phyloP scores from a whole-genome alignment of 2,329 filamentous ascomycete species.

The Aspergillus caelatus region DNA sequence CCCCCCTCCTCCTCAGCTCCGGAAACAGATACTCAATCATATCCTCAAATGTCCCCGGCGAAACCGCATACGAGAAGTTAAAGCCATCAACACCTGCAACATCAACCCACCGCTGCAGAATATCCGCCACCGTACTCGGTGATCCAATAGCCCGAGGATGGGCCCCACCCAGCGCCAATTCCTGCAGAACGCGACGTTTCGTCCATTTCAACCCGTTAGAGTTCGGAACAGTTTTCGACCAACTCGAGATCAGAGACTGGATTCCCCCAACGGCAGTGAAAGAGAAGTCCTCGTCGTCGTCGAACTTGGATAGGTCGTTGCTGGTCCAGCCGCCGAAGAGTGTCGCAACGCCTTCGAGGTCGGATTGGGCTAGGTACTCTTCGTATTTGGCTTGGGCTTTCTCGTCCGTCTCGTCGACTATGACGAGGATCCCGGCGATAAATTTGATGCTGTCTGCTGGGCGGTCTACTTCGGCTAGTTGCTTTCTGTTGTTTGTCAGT shows the following conservation, averaged over 20 bases:
- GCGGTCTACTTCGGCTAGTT: constrained; percentile 32
- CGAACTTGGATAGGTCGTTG: constrained; percentile 38
- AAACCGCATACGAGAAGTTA: constrained; percentile 25
- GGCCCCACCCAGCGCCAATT: constrained; percentile 20
- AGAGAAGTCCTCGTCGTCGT: constrained; percentile 49
- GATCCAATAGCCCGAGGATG: constrained; percentile 10
- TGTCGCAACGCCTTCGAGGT: constrained; percentile 42
- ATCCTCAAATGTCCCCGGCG: constrained; percentile 30
- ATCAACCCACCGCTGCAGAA: constrained; percentile 29
- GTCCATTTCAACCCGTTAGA: constrained; percentile 39
- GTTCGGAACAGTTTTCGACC: constrained; percentile 45
- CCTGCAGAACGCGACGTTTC: constrained; percentile 28
- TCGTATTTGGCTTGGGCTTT: constrained; percentile 44
- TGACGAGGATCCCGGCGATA: constrained; percentile 44
- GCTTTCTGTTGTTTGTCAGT: background rate
- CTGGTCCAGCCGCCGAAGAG: constrained; percentile 49
- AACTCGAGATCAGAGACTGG: constrained; percentile 44
- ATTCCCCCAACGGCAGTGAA: constrained; percentile 45
- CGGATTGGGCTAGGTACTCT: constrained; percentile 42
- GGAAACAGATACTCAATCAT: constrained; percentile 27
- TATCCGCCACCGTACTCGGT: constrained; percentile 28
- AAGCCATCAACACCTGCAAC: constrained; percentile 30
- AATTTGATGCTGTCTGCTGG: constrained; percentile 41
- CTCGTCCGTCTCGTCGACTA: constrained; percentile 45
- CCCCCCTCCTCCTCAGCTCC: constrained; percentile 27